Evolutionary conservation across 2,329 filamentous ascomycete genomes (phyloP).

Genomic region (Aureobasidium sp.): DNA sequence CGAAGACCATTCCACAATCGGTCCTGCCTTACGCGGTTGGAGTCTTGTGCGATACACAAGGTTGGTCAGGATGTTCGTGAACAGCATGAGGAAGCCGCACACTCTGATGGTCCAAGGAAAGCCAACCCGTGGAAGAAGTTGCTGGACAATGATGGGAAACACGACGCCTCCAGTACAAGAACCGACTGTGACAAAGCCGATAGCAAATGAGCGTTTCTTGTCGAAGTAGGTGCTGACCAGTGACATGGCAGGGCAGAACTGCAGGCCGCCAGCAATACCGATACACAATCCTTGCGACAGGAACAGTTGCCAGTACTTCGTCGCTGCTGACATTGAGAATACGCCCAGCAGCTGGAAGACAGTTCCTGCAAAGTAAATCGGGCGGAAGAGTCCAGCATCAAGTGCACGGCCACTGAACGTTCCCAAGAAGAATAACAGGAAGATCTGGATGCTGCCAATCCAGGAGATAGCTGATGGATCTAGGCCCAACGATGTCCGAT

Average conservation of each 20-base stretch:
- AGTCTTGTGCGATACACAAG: slow-evolving; percentile 27
- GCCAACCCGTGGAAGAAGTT: slow-evolving; percentile 50
- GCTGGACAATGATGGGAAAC: slow-evolving; percentile 47
- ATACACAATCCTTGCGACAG: slow-evolving; percentile 40
- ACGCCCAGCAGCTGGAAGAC: slow-evolving; percentile 31
- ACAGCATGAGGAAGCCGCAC: slow-evolving; percentile 42
- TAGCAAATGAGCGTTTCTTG: slow-evolving; percentile 25
- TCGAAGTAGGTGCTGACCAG: slow-evolving; percentile 31
- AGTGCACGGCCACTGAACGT: slow-evolving; percentile 13
- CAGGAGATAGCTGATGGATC: slow-evolving; percentile 29
- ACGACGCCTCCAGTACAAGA: slow-evolving; percentile 54
- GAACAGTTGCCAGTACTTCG: slow-evolving; percentile 38
- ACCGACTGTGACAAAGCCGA: slow-evolving; percentile 46
- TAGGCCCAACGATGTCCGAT: slow-evolving; percentile 25
- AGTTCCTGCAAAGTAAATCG: slow-evolving; percentile 30
- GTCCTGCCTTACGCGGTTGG: slow-evolving; percentile 30
- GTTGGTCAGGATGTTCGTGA: slow-evolving; percentile 22
- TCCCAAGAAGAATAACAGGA: slow-evolving; percentile 16
- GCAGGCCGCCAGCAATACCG: slow-evolving; percentile 36
- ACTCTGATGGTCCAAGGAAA: slow-evolving; percentile 56
- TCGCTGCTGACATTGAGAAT: slow-evolving; percentile 36
- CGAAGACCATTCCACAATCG: slow-evolving; percentile 28
- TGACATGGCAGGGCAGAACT: slow-evolving; percentile 31
- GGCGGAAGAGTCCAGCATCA: slow-evolving; percentile 23
- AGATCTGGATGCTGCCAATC: slow-evolving; percentile 19